These are phyloP conservation scores for Boletellus ananiceps DNA, from an alignment of 768 basidiomycete species.

Conservation along the genomic window DNA sequence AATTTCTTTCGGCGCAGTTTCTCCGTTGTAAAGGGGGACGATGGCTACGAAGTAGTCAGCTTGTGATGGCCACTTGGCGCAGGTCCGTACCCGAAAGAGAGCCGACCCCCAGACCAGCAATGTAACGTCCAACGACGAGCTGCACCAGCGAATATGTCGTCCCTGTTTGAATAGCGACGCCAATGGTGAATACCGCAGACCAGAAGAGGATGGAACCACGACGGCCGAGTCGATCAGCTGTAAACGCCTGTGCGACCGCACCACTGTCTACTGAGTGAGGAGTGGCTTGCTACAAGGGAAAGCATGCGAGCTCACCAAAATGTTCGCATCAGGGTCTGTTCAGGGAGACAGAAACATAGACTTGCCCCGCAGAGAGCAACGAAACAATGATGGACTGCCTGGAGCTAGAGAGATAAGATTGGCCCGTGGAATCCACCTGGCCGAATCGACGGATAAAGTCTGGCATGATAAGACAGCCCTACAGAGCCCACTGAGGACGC, in stretches of 20 bases:
- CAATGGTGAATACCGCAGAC: conserved; percentile 67
- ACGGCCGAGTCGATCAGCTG: conserved; percentile 68
- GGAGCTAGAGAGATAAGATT: conserved; percentile 50
- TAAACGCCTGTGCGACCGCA: conserved; percentile 67
- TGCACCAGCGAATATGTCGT: conserved; percentile 57
- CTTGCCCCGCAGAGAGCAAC: conserved; percentile 66
- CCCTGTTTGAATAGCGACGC: conserved; percentile 66
- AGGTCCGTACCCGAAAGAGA: conserved; percentile 57
- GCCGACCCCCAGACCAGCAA: conserved; percentile 76
- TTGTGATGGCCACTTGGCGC: not conserved
- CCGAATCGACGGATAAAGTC: conserved; percentile 73
- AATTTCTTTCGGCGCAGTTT: conserved; percentile 70
- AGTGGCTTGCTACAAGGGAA: not conserved
- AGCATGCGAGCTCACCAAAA: conserved; percentile 40
- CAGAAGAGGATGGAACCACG: conserved; percentile 72
- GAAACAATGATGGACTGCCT: conserved; percentile 78
- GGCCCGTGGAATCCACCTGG: conserved; percentile 42
- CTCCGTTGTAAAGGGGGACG: conserved; percentile 71
- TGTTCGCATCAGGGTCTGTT: conserved; percentile 19
- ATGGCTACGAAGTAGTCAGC: conserved; percentile 35
- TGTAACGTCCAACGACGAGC: conserved; percentile 66
- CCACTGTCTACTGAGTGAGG: conserved; percentile 38
- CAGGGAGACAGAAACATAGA: not conserved
- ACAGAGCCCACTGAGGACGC: not conserved
- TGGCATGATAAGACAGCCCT: conserved; percentile 78